These are phyloP conservation scores for Annulohypoxylon bovei DNA, from an alignment of 495 filamentous ascomycete genomes.

Conservation along the genomic window DNA sequence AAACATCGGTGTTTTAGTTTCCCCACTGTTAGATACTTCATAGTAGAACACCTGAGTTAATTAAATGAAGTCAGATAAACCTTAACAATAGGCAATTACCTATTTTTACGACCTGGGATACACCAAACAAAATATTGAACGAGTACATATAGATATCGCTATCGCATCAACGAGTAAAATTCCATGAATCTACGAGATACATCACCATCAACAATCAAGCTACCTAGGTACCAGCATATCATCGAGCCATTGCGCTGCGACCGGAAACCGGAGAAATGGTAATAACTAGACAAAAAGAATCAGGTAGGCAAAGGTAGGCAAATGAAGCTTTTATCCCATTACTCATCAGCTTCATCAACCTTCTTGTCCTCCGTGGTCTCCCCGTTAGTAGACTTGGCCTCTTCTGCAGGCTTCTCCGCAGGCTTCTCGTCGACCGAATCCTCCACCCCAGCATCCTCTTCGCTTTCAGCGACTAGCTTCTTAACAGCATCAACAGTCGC, in stretches of 20 bases:
- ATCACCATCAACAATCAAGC: slow-evolving; percentile 22
- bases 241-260: slow-evolving; percentile 23
- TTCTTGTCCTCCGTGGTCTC: slow-evolving; percentile 43
- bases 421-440: slow-evolving; percentile 36
- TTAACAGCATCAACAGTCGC: slow-evolving; percentile 67
- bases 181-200: slow-evolving; percentile 23
- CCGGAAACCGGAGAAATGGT: slow-evolving; percentile 20
- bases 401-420: slow-evolving; percentile 28
- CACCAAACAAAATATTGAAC: not conserved
- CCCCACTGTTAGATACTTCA: slow-evolving; percentile 10
- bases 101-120: slow-evolving; percentile 1
- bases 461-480: slow-evolving; percentile 55
- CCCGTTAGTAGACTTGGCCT: slow-evolving; percentile 36
- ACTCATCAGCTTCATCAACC: slow-evolving; percentile 28
- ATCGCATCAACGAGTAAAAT: slow-evolving; percentile 9
- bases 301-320: not conserved
- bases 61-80: slow-evolving; percentile 1
- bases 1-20: slow-evolving; percentile 11
- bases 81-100: not conserved
- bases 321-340: slow-evolving; percentile 1
- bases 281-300: slow-evolving; percentile 19
- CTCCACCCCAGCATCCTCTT: slow-evolving; percentile 32
- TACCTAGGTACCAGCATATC: slow-evolving; percentile 24
- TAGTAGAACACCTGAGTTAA: slow-evolving; percentile 1
- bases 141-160: not conserved